A percentile compares a stretch with the other conserved stretches of the same genome.
phyloP scores from a whole-genome alignment of 1,139 yeast genomes.

The Candida albicans region DNA sequence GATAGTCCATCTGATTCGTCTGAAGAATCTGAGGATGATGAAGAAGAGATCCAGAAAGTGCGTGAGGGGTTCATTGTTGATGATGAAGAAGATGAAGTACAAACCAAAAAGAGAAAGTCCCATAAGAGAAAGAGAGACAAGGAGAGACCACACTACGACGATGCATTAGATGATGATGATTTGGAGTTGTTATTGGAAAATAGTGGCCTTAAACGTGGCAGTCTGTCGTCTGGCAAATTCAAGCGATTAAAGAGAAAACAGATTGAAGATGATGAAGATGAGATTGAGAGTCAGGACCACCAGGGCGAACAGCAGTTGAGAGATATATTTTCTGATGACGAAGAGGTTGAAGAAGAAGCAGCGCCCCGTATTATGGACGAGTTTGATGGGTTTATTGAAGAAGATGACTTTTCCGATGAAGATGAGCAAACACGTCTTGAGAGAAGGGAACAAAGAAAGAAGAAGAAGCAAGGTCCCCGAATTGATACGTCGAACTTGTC shows the following conservation, averaged over 20 bases:
- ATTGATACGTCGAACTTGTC: constrained; percentile 62
- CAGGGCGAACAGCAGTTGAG: constrained; percentile 45
- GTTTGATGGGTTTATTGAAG: constrained; percentile 95
- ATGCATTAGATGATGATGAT: constrained; percentile 91
- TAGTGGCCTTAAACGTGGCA: constrained; percentile 58
- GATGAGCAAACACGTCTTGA: constrained; percentile 51
- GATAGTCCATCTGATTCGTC: constrained; percentile 55
- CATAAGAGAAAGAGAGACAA: constrained; percentile 44
- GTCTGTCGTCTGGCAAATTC: constrained; percentile 46
- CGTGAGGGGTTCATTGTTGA: constrained; percentile 94
- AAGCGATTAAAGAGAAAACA: constrained; percentile 79
- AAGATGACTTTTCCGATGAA: constrained; percentile 92
- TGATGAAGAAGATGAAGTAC: constrained; percentile 69
- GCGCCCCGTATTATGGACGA: constrained; percentile 61
- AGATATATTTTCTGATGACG: constrained; percentile 87
- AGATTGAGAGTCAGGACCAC: not conserved
- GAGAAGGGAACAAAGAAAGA: constrained; percentile 40
- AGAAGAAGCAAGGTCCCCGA: constrained; percentile 37
- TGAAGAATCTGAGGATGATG: constrained; percentile 76
- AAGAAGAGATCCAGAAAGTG: constrained; percentile 70
- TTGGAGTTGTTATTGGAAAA: constrained; percentile 88
- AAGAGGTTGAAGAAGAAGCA: constrained; percentile 46
- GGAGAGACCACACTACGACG: constrained; percentile 42
- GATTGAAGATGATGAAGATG: constrained; percentile 33
- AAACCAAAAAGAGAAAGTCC: constrained; percentile 35